Percentiles rank a stretch among this genome's conserved stretches.
Evolutionary conservation across 2,329 filamentous ascomycete species (phyloP).

Genomic region (Microdochium bolleyi): DNA sequence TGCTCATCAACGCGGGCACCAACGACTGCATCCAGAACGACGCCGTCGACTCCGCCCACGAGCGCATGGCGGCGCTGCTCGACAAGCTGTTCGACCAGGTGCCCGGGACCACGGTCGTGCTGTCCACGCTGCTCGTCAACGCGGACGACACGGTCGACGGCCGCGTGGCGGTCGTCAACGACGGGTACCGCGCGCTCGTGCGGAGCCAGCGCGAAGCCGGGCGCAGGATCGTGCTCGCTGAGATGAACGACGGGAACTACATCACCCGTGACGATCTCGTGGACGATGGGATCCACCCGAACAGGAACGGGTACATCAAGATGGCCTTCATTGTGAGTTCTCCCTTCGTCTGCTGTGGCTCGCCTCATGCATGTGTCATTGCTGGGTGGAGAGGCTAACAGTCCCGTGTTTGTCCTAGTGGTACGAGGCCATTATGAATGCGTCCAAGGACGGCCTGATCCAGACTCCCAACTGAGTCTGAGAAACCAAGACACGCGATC

Average conservation of each 20-base stretch:
- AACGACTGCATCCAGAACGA: conserved; percentile 27
- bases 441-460: background rate
- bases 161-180: conserved; percentile 18
- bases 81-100: conserved; percentile 19
- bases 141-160: conserved; percentile 11
- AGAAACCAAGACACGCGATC: background rate
- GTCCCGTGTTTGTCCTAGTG: background rate
- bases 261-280: conserved; percentile 15
- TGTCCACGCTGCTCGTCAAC: conserved; percentile 23
- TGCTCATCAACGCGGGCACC: conserved; percentile 28
- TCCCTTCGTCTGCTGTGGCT: background rate
- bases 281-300: conserved; percentile 24
- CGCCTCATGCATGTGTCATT: too few relatives aligned
- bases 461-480: background rate
- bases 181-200: conserved; percentile 15
- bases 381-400: background rate
- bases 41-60: conserved; percentile 16
- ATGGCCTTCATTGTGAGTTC: conserved; percentile 15
- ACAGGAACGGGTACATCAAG: conserved; percentile 22
- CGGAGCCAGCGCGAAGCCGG: conserved; percentile 8
- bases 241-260: conserved; percentile 20
- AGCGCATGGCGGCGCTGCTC: conserved; percentile 18
- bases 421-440: background rate
- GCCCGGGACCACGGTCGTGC: conserved; percentile 20
- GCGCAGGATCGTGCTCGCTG: conserved; percentile 20